Conservation (phyloP, 148 eudicot genomes). For the Rhododendron williamsianum region DNA sequence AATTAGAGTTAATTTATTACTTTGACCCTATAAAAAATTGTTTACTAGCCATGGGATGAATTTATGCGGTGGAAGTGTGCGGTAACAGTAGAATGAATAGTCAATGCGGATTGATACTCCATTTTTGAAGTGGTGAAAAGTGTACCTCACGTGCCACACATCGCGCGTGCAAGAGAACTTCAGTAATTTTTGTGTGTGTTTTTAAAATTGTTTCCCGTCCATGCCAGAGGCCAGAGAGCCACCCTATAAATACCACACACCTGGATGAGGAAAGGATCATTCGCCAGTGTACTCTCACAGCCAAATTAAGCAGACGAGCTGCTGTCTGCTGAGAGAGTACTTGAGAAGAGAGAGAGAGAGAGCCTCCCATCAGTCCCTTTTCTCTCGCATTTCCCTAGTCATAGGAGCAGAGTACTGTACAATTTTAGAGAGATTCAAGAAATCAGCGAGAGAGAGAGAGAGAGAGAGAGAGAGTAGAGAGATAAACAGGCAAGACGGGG, state of each 20-base stretch:
- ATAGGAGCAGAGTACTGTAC: too few relatives aligned
- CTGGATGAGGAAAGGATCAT: not conserved
- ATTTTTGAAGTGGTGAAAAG: not conserved
- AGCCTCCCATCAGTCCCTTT: not conserved
- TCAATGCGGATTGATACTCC: too few relatives aligned
- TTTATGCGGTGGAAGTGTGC: too few relatives aligned
- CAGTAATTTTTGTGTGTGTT: too few relatives aligned
- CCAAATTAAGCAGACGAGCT: too few relatives aligned
- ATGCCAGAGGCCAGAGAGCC: not conserved
- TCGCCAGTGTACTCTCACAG: not conserved
- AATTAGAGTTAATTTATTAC: too few relatives aligned
- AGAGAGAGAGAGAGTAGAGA: not conserved
- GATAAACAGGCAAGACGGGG: slow-evolving; percentile 68
- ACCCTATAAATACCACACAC: not conserved
- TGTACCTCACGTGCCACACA: not conserved
- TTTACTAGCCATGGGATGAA: too few relatives aligned
- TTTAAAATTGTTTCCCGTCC: not conserved
- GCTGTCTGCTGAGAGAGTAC: too few relatives aligned
- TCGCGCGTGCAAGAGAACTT: not conserved
- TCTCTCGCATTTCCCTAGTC: not conserved
- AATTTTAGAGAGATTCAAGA: not conserved
- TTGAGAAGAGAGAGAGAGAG: not conserved
- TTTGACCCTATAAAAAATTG: too few relatives aligned
- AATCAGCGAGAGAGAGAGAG: not conserved
- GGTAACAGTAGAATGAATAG: too few relatives aligned